A percentile compares a stretch with the other conserved stretches of the same genome.
phyloP scores from a whole-genome alignment of 371 early-diverging fungal genomes.

The Zopfochytrium polystomum region DNA sequence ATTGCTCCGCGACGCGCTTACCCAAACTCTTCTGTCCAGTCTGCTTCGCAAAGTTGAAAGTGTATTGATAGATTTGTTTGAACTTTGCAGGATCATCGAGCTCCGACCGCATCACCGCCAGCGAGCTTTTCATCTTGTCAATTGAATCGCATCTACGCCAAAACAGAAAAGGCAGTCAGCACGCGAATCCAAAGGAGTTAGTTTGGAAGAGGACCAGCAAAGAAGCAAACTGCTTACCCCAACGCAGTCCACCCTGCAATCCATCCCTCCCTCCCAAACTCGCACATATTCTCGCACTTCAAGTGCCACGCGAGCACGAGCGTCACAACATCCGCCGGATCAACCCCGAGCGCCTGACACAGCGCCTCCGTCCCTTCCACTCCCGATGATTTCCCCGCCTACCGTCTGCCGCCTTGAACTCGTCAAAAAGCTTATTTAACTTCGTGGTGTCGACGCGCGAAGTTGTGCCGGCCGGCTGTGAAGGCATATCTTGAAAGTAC shows the following conservation, averaged over 20 bases:
- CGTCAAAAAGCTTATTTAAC: conserved; percentile 58
- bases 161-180: conserved; percentile 7
- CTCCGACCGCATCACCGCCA: conserved; percentile 52
- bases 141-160: conserved; percentile 59
- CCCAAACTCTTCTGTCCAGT: conserved; percentile 75
- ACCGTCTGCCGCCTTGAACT: too few relatives aligned
- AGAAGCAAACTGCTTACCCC: conserved; percentile 48
- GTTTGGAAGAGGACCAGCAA: too few relatives aligned
- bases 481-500: conserved; percentile 48
- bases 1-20: conserved; percentile 47
- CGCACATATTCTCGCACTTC: conserved; percentile 71
- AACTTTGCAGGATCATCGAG: conserved; percentile 57
- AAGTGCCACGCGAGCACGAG: conserved; percentile 70
- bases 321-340: conserved; percentile 73
- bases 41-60: conserved; percentile 67
- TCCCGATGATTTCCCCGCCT: too few relatives aligned
- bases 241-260: conserved; percentile 66
- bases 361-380: conserved; percentile 71
- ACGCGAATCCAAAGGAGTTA: too few relatives aligned
- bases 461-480: conserved; percentile 6
- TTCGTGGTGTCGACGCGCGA: conserved; percentile 33
- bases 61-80: conserved; percentile 72
- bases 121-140: conserved; percentile 57
- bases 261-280: conserved; percentile 61
- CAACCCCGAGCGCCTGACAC: conserved; percentile 65